These are phyloP conservation scores for Hypoxylon fragiforme DNA, from an alignment of 495 filamentous ascomycete species.

Conservation along the genomic window DNA sequence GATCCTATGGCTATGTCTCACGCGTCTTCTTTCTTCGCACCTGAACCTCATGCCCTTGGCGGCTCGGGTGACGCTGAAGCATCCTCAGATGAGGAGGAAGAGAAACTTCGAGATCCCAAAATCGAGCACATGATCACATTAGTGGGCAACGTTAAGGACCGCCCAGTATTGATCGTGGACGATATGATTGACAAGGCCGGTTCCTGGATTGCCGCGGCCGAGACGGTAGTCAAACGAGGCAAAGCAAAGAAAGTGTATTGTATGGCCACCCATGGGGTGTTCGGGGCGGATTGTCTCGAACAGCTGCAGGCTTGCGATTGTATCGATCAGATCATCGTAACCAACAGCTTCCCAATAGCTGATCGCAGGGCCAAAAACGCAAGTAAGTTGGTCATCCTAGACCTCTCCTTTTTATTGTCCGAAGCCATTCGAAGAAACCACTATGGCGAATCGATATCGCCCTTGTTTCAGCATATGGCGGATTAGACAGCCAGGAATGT, in stretches of 20 bases:
- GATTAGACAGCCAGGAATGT: constrained; percentile 49
- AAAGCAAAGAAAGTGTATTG: constrained; percentile 93
- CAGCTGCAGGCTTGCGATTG: constrained; percentile 90
- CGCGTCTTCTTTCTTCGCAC: constrained; percentile 57
- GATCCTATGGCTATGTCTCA: constrained; percentile 61
- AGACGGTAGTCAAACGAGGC: constrained; percentile 92
- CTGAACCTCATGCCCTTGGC: constrained; percentile 69
- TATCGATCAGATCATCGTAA: constrained; percentile 92
- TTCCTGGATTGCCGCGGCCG: constrained; percentile 97
- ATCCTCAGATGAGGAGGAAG: constrained; percentile 88
- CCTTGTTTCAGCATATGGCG: constrained; percentile 72
- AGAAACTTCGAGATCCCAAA: constrained; percentile 68
- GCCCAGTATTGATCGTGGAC: constrained; percentile 90
- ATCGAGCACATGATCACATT: constrained; percentile 93
- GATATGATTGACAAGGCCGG: constrained; percentile 98
- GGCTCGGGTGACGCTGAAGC: constrained; percentile 78
- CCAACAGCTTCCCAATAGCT: constrained; percentile 91
- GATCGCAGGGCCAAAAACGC: constrained; percentile 66
- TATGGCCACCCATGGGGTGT: constrained; percentile 95
- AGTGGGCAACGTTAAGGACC: constrained; percentile 86
- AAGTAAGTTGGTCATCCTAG: constrained; percentile 86
- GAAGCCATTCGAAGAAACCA: constrained; percentile 96
- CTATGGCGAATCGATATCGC: constrained; percentile 85
- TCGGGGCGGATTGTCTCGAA: constrained; percentile 84
- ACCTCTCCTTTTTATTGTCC: constrained; percentile 81